phyloP scores from a whole-genome alignment of 116 monocot genomes.

The Thalassia testudinum region DNA sequence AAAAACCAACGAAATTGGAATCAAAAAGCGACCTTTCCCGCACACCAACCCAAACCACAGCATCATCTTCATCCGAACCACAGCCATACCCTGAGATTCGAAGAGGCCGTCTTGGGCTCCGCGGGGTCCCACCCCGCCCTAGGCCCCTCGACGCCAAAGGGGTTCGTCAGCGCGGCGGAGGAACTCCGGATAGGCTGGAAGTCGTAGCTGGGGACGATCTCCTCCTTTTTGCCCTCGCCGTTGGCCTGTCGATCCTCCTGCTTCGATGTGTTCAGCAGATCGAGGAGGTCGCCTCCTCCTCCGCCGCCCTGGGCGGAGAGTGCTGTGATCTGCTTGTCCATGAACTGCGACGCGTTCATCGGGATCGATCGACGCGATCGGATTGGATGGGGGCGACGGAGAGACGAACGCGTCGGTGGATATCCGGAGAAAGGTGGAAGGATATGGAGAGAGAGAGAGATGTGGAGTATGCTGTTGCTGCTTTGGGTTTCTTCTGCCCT shows the following conservation, averaged over 20 bases:
- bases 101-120: constrained; percentile 25
- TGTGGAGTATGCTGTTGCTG: too few relatives aligned
- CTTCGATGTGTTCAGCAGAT: constrained; percentile 35
- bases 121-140: constrained; percentile 20
- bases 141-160: constrained; percentile 3
- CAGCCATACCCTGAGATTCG: constrained; percentile 26
- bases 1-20: not conserved
- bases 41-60: too few relatives aligned
- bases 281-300: constrained; percentile 12
- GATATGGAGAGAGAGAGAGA: too few relatives aligned
- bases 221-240: constrained; percentile 21
- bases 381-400: too few relatives aligned
- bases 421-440: too few relatives aligned
- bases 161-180: not conserved
- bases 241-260: constrained; percentile 5
- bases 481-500: too few relatives aligned
- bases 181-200: constrained; percentile 57
- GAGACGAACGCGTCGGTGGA: too few relatives aligned
- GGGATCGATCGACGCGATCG: too few relatives aligned
- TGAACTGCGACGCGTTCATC: constrained; percentile 30
- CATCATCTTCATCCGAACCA: too few relatives aligned
- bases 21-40: too few relatives aligned
- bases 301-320: constrained; percentile 13
- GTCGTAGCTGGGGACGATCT: constrained; percentile 59
- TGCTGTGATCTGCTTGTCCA: constrained; percentile 74